Evolutionary conservation across 805 yeast genomes (phyloP).

Genomic region (Cyberlindnera euphorbiiphila): DNA sequence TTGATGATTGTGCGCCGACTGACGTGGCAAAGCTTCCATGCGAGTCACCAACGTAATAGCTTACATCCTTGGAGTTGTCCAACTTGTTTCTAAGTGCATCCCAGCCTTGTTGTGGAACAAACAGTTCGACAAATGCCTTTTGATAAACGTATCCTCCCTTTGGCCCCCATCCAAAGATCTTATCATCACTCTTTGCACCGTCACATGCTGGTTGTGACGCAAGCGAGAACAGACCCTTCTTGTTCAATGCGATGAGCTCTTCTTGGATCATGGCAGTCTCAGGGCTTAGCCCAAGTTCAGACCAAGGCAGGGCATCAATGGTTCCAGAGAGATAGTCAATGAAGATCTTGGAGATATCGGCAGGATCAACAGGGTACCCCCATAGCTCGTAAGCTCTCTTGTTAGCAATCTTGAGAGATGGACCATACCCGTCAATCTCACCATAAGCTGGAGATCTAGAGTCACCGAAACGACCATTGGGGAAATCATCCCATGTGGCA

Average conservation of each 20-base stretch:
- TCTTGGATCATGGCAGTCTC: constrained; percentile 94
- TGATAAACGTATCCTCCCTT: constrained; percentile 89
- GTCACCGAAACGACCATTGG: constrained; percentile 94
- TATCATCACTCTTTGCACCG: constrained; percentile 73
- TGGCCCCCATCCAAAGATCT: constrained; percentile 93
- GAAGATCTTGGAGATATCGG: constrained; percentile 66
- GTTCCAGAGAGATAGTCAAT: constrained; percentile 70
- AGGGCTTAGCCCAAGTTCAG: constrained; percentile 77
- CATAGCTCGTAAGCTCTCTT: constrained; percentile 67
- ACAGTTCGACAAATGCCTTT: constrained; percentile 89
- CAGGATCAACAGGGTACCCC: constrained; percentile 66
- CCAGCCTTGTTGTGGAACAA: constrained; percentile 76
- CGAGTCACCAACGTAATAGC: constrained; percentile 73
- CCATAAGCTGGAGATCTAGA: constrained; percentile 96
- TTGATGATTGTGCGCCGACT: constrained; percentile 49
- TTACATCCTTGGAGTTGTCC: constrained; percentile 53
- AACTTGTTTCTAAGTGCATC: no score
- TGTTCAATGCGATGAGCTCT: constrained; percentile 75
- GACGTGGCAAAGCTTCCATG: constrained; percentile 58
- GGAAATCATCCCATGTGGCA: constrained; percentile 97
- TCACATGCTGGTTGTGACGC: constrained; percentile 96
- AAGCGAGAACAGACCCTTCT: constrained; percentile 73
- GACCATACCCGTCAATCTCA: constrained; percentile 97
- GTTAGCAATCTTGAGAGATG: constrained; percentile 72
- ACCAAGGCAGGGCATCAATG: constrained; percentile 85